Base-by-base conservation (phyloP, 2,329 filamentous ascomycete species). In the Eutypa lata region DNA sequence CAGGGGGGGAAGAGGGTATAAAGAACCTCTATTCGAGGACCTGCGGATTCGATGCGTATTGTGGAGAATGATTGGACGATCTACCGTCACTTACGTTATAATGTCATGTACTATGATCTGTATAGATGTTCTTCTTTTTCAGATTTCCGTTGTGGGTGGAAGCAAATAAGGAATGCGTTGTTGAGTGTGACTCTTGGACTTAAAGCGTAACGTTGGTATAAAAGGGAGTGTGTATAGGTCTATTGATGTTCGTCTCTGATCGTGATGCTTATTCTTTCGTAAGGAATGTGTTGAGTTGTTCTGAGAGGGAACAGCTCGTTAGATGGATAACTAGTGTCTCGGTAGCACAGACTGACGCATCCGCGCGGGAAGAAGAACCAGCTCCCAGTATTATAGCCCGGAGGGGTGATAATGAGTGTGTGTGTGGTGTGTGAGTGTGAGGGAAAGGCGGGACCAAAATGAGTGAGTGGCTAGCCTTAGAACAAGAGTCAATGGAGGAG, bases 311-410 rank as follows among this genome's bases (percentile, higher is more conserved):
- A 68, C 70, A 71, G 71, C 74, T 74, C 72, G 73, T 74, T 75
- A 59, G 59, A 57, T 55, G 60, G 58, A 61, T 65, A 64, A 56
- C 63, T 68, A 60, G 61, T 61, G 63, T 19, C 64, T 67, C 66
- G 63, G 62, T 68, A 61, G 63, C 56, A 61, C 62, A 63, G 60
- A 67, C 68, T 70, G 71, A 65, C 56, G 57, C 64, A 69, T 73
- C 70, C 66, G 67, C 68, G 71, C 70, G 63, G 63, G 64, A 71
- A 78, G 76, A 45, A 81, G 78, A 79, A 73, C 79, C 78, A 79
- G 78, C 78, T 81, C 77, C 73, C 75, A 76, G 75, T 69, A 68
- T 72, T 72, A 72, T 72, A 73, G 69, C 69, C 66, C 62, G 68
- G 69, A 73, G 67, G 68, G 66, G 69, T 69, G 69, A 71, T 73